Evolutionary conservation across 2,329 filamentous ascomycete genomes (phyloP).

Genomic region (Capronia americana): DNA sequence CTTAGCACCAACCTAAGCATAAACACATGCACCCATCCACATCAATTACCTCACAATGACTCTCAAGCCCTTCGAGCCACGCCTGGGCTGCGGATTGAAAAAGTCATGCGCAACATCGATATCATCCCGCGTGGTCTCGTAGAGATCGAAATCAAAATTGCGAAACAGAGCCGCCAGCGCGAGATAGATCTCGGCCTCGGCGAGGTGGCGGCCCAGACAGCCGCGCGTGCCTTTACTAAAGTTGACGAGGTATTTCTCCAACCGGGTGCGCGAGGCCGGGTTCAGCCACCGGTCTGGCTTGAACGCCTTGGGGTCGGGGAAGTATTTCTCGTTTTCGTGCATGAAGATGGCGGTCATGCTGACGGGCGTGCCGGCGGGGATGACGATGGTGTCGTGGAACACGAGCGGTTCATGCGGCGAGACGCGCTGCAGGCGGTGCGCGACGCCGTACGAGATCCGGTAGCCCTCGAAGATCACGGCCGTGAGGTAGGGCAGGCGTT

Average conservation of each 20-base stretch:
- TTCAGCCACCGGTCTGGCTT: slow-evolving; percentile 36
- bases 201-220: slow-evolving; percentile 44
- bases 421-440: slow-evolving; percentile 30
- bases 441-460: slow-evolving; percentile 37
- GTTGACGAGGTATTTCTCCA: slow-evolving; percentile 50
- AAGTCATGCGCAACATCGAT: slow-evolving; percentile 33
- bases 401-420: slow-evolving; percentile 38
- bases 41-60: slow-evolving; percentile 16
- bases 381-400: slow-evolving; percentile 42
- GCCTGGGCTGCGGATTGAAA: slow-evolving; percentile 29
- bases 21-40: no score
- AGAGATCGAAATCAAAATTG: slow-evolving; percentile 35
- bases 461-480: slow-evolving; percentile 43
- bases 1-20: no score
- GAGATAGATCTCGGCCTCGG: slow-evolving; percentile 36
- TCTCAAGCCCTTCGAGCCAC: slow-evolving; percentile 20
- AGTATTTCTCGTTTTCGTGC: slow-evolving; percentile 44
- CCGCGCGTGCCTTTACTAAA: slow-evolving; percentile 51
- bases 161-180: slow-evolving; percentile 30
- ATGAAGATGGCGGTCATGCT: slow-evolving; percentile 39
- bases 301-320: slow-evolving; percentile 43
- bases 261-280: slow-evolving; percentile 36
- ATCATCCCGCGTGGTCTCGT: slow-evolving; percentile 33
- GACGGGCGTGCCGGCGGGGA: slow-evolving; percentile 43
- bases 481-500: slow-evolving; percentile 9